Evolutionary conservation across 2,329 filamentous ascomycete species (phyloP), one percentile per base, ranked within the genome.

Genomic region (Epichloe elymi): DNA sequence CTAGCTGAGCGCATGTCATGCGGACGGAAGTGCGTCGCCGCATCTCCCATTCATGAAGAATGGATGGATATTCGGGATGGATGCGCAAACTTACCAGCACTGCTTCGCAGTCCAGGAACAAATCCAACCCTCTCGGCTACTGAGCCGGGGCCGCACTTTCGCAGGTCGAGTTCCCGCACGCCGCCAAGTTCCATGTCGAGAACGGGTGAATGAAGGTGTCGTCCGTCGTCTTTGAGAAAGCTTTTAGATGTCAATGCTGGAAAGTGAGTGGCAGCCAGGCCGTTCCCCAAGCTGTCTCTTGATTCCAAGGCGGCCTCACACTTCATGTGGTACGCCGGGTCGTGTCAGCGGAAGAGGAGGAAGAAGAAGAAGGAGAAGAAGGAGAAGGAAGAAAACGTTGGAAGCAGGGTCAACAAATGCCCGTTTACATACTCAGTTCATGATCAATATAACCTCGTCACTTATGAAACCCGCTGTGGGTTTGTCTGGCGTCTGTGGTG

Each of bases 21-120:
- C 15, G 4, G 12, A n/a, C 7, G 12, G 5, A 40, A 4, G 15
- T n/a, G 5, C 36, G 17, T 40, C 38, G 17, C 7, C 38, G 38
- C 38, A 40, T 19, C 6, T 8, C 19, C 19, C 2, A 19, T 19
- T 19, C 19, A 19, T 26, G 23, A 6, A 26, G 23, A 26, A 8
- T 26, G 23, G 7, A 26, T 8, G 23, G 7, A 3, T 8, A 8
- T 19, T 17, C 8, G n/a, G 36, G 14, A 38, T 14, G 37, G 14
- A 38, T 14, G 37, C 37, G 2, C 3, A 42, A 48, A 37, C 78
- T 74, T 64, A 82, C 78, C 78, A 61, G 78, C 74, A 61, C 78
- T 80, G 55, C 76, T 79, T 61, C 74, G 79, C 50, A 82, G 66
- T 35, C 72, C 78, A 3, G 78, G 78, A 41, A 82, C 72, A 40